A percentile compares a stretch with the other conserved stretches of the same genome.
phyloP scores from a whole-genome alignment of 176 grass and related monocot species.

The Ensete ventricosum region DNA sequence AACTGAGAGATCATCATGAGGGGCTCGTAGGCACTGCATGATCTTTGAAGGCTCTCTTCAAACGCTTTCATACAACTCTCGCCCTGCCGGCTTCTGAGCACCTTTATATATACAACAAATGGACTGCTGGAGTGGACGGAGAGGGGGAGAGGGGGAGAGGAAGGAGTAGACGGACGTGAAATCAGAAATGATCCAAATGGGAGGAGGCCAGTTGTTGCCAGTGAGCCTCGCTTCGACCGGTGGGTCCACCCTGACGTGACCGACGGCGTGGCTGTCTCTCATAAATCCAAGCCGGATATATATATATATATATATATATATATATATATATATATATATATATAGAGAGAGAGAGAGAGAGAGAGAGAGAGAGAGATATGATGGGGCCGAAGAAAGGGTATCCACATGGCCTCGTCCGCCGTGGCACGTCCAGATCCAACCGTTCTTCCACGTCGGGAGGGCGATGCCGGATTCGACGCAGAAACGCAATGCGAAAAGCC shows the following conservation, averaged over 20 bases:
- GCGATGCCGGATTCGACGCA: neutral
- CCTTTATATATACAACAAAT: neutral
- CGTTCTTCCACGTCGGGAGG: neutral
- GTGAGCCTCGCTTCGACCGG: neutral
- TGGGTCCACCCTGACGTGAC: conserved; percentile 33
- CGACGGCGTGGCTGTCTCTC: conserved; percentile 38
- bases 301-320: no score
- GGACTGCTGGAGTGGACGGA: neutral
- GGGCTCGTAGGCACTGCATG: conserved; percentile 33
- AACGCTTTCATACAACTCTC: neutral
- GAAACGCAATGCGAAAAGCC: no score
- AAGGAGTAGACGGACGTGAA: neutral
- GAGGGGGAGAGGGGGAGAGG: conserved; percentile 23
- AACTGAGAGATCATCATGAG: conserved; percentile 22
- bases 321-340: no score
- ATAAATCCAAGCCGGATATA: neutral
- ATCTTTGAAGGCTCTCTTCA: conserved; percentile 9
- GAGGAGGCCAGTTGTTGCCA: neutral
- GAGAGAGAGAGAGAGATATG: neutral
- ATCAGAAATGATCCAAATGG: neutral
- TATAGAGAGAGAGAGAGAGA: no score
- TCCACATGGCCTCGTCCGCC: neutral
- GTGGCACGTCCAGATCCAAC: neutral
- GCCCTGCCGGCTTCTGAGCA: no score
- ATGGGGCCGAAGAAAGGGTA: neutral